Evolutionary conservation across 2,329 filamentous ascomycete species (phyloP), one percentile per base, ranked within the genome.

Genomic region (Ramularia collo-cygni): DNA sequence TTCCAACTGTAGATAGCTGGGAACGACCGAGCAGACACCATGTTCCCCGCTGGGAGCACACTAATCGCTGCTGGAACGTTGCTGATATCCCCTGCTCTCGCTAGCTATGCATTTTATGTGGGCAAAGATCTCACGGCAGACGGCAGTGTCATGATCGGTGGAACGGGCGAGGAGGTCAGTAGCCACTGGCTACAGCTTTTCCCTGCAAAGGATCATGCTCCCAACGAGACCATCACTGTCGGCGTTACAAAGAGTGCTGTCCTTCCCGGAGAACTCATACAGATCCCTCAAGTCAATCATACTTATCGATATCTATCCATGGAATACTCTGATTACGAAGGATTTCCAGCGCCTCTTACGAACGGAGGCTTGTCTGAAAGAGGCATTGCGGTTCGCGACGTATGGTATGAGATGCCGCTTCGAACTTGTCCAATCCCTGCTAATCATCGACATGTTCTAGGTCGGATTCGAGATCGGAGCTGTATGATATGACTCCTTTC

Each of bases 71-170:
- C n/a, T n/a, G n/a, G n/a, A n/a, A n/a, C n/a, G n/a, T n/a, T n/a
- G n/a, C n/a, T n/a, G n/a, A n/a, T n/a, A n/a, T n/a, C n/a, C n/a
- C n/a, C 14, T 9, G n/a, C 29, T n/a, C 10, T 16, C n/a, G 64
- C 64, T n/a, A 70, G 68, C 55, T 69, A 70, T 51, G 66, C 65
- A 10, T 70, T 70, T 52, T 71, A 70, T 37, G 65, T 71, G 13
- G 68, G 68, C 43, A 68, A 68, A 43, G 58, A 62, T 28, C 62
- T 71, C 44, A 70, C 68, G 0, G 53, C 59, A 10, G 61, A 65
- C 44, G 65, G 64, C 19, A 62, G 60, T 26, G 65, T 70, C 17
- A 57, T 70, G 30, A 54, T 70, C 14, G 67, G 67, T 43, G 66
- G 68, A 15, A 70, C 67, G 3, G 68, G 67, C 31, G 68, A 71